phyloP scores from a whole-genome alignment of 345 rosid genomes.

The Moricandia arvensis region DNA sequence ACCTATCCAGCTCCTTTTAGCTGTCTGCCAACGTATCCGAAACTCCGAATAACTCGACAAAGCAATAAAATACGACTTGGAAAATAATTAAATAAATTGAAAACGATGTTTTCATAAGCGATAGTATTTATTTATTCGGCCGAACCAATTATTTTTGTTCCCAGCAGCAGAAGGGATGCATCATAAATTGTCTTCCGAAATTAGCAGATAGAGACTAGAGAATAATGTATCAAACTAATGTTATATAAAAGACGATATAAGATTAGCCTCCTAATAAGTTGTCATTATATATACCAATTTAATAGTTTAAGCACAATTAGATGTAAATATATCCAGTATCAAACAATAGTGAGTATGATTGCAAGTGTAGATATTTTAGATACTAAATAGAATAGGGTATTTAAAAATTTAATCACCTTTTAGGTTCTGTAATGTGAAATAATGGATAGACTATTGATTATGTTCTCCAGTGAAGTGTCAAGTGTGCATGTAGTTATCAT shows the following conservation, averaged over 20 bases:
- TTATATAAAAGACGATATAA: neutral
- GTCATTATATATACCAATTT: neutral
- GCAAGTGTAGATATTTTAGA: neutral
- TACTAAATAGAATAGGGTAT: neutral
- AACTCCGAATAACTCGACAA: constrained; percentile 31
- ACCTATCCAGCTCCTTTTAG: constrained; percentile 38
- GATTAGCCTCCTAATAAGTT: neutral
- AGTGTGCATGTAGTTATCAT: constrained; percentile 36
- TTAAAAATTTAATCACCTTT: neutral
- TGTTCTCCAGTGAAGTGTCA: constrained; percentile 31
- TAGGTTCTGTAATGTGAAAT: neutral
- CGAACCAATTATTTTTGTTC: neutral
- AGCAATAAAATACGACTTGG: constrained; percentile 7
- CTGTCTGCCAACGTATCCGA: constrained; percentile 40
- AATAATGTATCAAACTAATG: neutral
- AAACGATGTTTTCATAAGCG: constrained; percentile 14
- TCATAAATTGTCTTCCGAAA: neutral
- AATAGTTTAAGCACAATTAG: neutral
- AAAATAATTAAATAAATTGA: constrained; percentile 11
- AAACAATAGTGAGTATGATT: neutral
- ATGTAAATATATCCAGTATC: neutral
- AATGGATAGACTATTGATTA: constrained; percentile 13
- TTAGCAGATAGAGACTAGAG: neutral
- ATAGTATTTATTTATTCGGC: neutral
- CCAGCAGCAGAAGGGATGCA: constrained; percentile 9